These are phyloP conservation scores for Alternaria rosae DNA, from an alignment of 2,329 filamentous ascomycete genomes.

Conservation along the genomic window DNA sequence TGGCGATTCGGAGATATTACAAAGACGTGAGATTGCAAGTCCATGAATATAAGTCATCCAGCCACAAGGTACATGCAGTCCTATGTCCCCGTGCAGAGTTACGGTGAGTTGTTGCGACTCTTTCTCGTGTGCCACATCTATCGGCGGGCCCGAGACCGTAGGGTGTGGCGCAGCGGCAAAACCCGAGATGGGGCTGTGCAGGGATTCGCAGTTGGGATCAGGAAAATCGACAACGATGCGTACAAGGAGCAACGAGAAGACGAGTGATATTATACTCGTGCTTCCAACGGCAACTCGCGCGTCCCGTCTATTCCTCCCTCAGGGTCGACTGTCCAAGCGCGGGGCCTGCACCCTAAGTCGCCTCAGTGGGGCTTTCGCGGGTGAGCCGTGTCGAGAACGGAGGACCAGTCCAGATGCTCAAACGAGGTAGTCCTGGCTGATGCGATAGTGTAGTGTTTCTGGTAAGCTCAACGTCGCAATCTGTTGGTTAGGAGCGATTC, in stretches of 20 bases:
- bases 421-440: slow-evolving; percentile 28
- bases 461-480: slow-evolving; percentile 19
- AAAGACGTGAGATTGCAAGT: slow-evolving; percentile 39
- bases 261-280: slow-evolving; percentile 38
- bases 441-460: slow-evolving; percentile 18
- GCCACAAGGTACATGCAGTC: slow-evolving; percentile 36
- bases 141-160: slow-evolving; percentile 38
- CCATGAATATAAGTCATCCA: slow-evolving; percentile 40
- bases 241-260: slow-evolving; percentile 31
- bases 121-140: slow-evolving; percentile 32
- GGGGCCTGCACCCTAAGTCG: slow-evolving; percentile 39
- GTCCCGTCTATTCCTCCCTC: slow-evolving; percentile 32
- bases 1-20: slow-evolving; percentile 41
- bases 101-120: slow-evolving; percentile 39
- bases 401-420: slow-evolving; percentile 29
- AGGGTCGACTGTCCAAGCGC: slow-evolving; percentile 38
- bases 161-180: slow-evolving; percentile 40
- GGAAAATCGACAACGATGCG: slow-evolving; percentile 37
- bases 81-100: slow-evolving; percentile 35
- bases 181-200: slow-evolving; percentile 44
- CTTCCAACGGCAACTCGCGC: slow-evolving; percentile 31
- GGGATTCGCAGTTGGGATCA: slow-evolving; percentile 29
- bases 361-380: slow-evolving; percentile 41
- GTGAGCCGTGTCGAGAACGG: slow-evolving; percentile 33
- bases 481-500: slow-evolving; percentile 40